Evolutionary conservation across 2,329 filamentous ascomycete species (phyloP), one percentile per base, ranked within the genome.

Genomic region (Sporothrix phasma): DNA sequence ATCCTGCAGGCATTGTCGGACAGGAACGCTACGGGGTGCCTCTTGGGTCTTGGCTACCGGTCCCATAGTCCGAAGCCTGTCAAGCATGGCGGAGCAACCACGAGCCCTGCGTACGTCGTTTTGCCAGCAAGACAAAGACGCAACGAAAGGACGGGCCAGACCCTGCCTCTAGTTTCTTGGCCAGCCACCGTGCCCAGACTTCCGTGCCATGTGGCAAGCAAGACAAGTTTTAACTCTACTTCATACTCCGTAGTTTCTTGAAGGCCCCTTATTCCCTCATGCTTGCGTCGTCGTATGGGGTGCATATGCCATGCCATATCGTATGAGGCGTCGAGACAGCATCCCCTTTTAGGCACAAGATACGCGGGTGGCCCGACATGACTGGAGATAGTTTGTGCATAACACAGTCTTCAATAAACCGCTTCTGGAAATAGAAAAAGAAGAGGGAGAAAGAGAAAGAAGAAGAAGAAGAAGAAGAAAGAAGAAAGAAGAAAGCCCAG

Each of bases 151-250:
- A 54, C 29, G n/a, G n/a, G 11, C 34, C 41, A 43, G 41, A 37
- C 19, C 17, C 19, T 22, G 17, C 24, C n/a, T 39, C 8, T 37
- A 39, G 51, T 54, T 54, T 54, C 19, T 37, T 31, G 31, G n/a
- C 51, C 19, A 24, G 31, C n/a, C 31, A 31, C 51, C 15, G n/a
- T 3, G 22, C 45, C 41, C 34, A n/a, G 49, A 31, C 49, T 17
- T 29, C 31, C 31, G 34, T 56, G 51, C 51, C 51, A 56, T 56
- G 51, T 56, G 51, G 51, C 51, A 56, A 56, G 51, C 31, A 37
- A 56, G n/a, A 56, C 51, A 39, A 22, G 15, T 39, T 19, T 39
- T 39, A 31, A 39, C 51, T 56, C 51, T 56, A n/a, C 37, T 39
- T 37, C n/a, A n/a, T n/a, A n/a, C n/a, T n/a, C n/a, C n/a, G n/a